A percentile compares a stretch with the other conserved stretches of the same genome.
These are phyloP conservation scores for Claviceps sp. DNA, from an alignment of 2,329 filamentous ascomycete genomes.

Conservation along the genomic window DNA sequence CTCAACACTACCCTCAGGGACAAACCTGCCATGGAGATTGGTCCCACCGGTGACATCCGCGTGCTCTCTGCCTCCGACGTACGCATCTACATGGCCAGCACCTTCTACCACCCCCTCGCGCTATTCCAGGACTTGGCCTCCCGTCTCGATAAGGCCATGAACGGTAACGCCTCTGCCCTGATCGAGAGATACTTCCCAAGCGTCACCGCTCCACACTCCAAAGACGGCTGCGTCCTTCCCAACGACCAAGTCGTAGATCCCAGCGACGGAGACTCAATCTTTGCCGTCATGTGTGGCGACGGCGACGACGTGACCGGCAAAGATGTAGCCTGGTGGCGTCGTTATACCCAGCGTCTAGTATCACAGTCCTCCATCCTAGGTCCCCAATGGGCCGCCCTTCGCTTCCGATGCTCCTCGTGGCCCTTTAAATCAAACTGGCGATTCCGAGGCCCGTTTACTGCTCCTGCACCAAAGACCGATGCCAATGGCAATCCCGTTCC, in stretches of 20 bases:
- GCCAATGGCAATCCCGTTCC: background rate
- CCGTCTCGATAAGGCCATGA: constrained; percentile 2
- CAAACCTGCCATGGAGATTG: constrained; percentile 11
- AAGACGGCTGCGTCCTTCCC: background rate
- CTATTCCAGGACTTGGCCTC: constrained; percentile 4
- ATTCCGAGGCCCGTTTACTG: constrained; percentile 15
- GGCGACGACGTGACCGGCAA: constrained; percentile 9
- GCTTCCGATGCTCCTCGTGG: constrained; percentile 20
- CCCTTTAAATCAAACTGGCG: constrained; percentile 19
- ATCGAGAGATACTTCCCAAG: background rate
- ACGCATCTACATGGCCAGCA: constrained; percentile 9
- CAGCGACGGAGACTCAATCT: background rate
- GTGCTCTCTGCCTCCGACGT: constrained; percentile 13
- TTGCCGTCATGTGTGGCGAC: constrained; percentile 8
- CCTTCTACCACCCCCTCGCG: constrained; percentile 17
- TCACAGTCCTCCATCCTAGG: constrained; percentile 15
- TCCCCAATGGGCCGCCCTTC: constrained; percentile 14
- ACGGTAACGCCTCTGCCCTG: background rate
- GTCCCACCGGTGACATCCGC: constrained; percentile 6
- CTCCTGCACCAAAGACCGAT: constrained; percentile 7
- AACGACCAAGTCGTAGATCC: background rate
- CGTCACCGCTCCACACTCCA: background rate
- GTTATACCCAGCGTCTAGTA: constrained; percentile 10
- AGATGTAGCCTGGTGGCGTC: constrained; percentile 10
- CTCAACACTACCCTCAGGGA: constrained; percentile 10